phyloP scores from a whole-genome alignment of 768 basidiomycete species.

The Albatrellus ellisii region DNA sequence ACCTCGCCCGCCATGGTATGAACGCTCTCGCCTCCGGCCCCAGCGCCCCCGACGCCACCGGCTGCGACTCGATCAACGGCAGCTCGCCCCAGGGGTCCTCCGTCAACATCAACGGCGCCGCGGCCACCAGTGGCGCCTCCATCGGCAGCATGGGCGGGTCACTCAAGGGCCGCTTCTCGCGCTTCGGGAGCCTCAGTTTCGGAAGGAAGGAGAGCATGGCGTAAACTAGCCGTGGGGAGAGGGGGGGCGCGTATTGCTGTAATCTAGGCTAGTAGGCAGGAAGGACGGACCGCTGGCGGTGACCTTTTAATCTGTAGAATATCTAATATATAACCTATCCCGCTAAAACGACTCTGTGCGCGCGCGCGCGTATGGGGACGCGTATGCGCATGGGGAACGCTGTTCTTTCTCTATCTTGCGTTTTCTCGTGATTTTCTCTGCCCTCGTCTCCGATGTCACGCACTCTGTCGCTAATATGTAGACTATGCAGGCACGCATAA shows the following conservation, averaged over 20 bases:
- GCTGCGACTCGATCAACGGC: conserved; percentile 44
- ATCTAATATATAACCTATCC: no score
- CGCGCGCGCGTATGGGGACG: no score
- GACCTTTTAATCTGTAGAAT: no score
- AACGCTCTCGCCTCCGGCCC: conserved; percentile 72
- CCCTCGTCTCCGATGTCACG: no score
- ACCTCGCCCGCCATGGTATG: conserved; percentile 73
- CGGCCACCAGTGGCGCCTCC: conserved; percentile 36
- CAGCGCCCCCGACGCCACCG: conserved; percentile 26
- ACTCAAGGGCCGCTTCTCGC: conserved; percentile 60
- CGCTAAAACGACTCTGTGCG: no score
- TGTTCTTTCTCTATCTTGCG: neutral
- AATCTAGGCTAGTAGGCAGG: no score
- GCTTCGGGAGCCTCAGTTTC: conserved; percentile 64
- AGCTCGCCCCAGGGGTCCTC: conserved; percentile 67
- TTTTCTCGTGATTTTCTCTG: neutral
- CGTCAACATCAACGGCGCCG: conserved; percentile 52
- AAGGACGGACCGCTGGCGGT: no score
- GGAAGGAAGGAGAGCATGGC: conserved; percentile 30
- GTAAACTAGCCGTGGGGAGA: neutral
- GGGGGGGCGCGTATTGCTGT: no score
- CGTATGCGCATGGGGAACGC: no score
- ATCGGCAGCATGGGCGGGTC: conserved; percentile 53
- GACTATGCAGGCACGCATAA: no score
- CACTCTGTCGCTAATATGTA: no score